phyloP scores from a whole-genome alignment of 768 basidiomycete species.

The Psilocybe subaeruginosa region DNA sequence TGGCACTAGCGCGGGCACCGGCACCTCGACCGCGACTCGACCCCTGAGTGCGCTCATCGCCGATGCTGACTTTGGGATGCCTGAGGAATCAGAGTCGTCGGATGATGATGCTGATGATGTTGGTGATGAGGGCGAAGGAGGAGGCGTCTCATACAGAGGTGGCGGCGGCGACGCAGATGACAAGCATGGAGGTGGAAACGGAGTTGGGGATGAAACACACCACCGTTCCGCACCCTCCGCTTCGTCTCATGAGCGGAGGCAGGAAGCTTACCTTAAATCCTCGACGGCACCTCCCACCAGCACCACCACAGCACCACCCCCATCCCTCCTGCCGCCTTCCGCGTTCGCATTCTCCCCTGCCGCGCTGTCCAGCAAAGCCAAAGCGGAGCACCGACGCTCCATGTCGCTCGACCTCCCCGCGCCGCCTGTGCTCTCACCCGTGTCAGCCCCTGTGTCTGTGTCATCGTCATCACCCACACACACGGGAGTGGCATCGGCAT shows the following conservation, averaged over 20 bases:
- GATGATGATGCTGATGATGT: neutral
- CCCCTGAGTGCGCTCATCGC: conserved; percentile 69
- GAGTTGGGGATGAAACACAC: too few relatives aligned
- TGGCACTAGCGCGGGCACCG: too few relatives aligned
- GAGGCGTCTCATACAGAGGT: neutral
- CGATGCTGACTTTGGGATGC: conserved; percentile 68
- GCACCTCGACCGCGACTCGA: conserved; percentile 42
- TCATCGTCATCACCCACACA: too few relatives aligned
- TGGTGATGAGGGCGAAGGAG: too few relatives aligned
- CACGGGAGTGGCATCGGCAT: neutral
- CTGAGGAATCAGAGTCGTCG: conserved; percentile 41
- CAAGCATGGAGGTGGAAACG: too few relatives aligned
- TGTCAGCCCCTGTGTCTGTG: too few relatives aligned
- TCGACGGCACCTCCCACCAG: neutral
- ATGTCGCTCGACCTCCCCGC: conserved; percentile 29
- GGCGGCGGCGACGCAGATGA: neutral
- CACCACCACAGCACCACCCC: neutral
- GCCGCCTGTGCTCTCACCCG: too few relatives aligned
- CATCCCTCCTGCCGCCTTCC: too few relatives aligned
- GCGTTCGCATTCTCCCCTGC: too few relatives aligned
- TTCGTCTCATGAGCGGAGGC: neutral
- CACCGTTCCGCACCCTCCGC: neutral
- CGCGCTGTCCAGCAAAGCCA: neutral
- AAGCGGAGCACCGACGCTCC: conserved; percentile 1
- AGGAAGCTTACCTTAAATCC: too few relatives aligned